phyloP scores from a whole-genome alignment of 2,329 filamentous ascomycete genomes.

The Myriosclerotinia scirpicola region DNA sequence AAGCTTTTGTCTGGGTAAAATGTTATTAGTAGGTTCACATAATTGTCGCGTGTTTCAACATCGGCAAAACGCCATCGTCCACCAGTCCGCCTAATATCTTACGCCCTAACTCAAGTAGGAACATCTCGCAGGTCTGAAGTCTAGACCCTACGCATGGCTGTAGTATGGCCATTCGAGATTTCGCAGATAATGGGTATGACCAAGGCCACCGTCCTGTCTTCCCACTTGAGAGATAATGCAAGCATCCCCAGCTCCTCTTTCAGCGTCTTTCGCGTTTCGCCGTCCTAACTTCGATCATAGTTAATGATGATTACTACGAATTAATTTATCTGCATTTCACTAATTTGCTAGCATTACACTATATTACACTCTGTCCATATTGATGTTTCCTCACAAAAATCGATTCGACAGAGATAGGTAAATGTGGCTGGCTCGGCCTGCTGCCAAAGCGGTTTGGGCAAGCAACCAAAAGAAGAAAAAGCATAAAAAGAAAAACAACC shows the following conservation, averaged over 20 bases:
- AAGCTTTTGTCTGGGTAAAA: background rate
- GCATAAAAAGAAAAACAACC: constrained; percentile 1
- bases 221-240: constrained; percentile 14
- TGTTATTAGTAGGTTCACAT: background rate
- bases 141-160: background rate
- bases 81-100: background rate
- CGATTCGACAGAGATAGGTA: background rate
- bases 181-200: background rate
- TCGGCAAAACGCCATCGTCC: too few species aligned
- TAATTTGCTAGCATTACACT: background rate
- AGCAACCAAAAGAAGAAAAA: background rate
- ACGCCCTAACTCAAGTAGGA: background rate
- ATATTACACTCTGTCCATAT: background rate
- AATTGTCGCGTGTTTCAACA: too few species aligned
- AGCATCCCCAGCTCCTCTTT: background rate
- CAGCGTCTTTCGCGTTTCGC: background rate
- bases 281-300: background rate
- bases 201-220: constrained; percentile 6
- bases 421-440: constrained; percentile 14
- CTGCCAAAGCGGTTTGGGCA: background rate
- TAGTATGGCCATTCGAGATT: background rate
- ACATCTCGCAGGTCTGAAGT: background rate
- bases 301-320: background rate
- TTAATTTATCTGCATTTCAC: background rate
- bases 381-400: constrained; percentile 7